These are phyloP conservation scores for Cutaneotrichosporon dermatis DNA, from an alignment of 1,284 basidiomycete species.

Conservation along the genomic window DNA sequence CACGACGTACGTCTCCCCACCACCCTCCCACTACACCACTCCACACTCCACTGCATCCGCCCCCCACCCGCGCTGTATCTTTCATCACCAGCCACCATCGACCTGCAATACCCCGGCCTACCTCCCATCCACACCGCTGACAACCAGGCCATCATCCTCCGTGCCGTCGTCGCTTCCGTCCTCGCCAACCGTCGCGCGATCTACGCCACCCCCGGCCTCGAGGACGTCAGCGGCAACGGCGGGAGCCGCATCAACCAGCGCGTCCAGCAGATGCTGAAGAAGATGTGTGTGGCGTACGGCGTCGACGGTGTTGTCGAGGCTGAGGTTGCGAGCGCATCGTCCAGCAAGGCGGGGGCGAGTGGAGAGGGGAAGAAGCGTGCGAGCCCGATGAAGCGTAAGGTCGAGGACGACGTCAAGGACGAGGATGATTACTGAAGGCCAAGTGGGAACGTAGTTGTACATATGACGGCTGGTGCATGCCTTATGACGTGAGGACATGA, in stretches of 20 bases:
- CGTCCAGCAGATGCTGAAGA: constrained; percentile 10
- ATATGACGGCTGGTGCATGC: too few species aligned
- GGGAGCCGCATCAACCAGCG: constrained; percentile 18
- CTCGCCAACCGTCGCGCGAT: constrained; percentile 11
- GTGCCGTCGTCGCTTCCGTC: constrained; percentile 6
- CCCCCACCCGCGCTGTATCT: too few species aligned
- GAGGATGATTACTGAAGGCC: neutral
- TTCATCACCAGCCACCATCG: too few species aligned
- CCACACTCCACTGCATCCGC: too few species aligned
- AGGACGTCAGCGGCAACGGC: constrained; percentile 18
- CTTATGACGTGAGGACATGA: too few species aligned
- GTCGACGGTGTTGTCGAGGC: neutral
- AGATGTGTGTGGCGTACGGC: constrained; percentile 1
- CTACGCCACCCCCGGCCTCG: constrained; percentile 19
- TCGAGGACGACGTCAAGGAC: neutral
- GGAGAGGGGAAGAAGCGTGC: neutral
- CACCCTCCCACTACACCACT: too few species aligned
- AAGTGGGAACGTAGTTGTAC: too few species aligned
- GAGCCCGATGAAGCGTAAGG: neutral
- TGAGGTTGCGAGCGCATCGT: neutral
- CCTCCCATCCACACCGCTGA: too few species aligned
- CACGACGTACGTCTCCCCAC: too few species aligned
- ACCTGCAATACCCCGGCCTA: too few species aligned
- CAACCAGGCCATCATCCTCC: constrained; percentile 8
- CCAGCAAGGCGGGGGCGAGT: neutral